Percentiles rank a stretch among this genome's conserved stretches.
Evolutionary conservation across 2,329 filamentous ascomycete species (phyloP).

Genomic region (Diplocarpon mali): DNA sequence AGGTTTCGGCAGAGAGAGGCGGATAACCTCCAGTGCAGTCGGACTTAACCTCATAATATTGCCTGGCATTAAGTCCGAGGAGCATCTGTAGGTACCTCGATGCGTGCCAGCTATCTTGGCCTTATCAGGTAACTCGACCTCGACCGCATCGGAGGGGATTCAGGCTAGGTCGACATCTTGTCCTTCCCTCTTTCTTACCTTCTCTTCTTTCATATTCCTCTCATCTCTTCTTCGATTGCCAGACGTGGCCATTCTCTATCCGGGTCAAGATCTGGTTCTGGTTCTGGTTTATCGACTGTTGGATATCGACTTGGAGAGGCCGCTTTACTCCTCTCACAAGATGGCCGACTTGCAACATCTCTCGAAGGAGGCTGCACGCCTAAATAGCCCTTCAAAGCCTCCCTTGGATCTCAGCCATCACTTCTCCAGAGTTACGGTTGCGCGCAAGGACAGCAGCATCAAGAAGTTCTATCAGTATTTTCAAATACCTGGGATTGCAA

Average conservation of each 20-base stretch:
- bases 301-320: neutral
- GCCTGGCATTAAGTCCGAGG: too few relatives aligned
- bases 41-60: too few relatives aligned
- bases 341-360: constrained; percentile 24
- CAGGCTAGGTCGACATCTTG: too few relatives aligned
- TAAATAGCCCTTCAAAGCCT: constrained; percentile 13
- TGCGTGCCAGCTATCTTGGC: too few relatives aligned
- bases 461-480: constrained; percentile 87
- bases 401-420: constrained; percentile 74
- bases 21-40: too few relatives aligned
- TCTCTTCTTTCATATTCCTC: neutral
- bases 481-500: constrained; percentile 47
- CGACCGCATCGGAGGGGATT: too few relatives aligned
- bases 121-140: too few relatives aligned
- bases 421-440: constrained; percentile 58
- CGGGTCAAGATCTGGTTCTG: neutral
- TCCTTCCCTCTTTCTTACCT: too few relatives aligned
- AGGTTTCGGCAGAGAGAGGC: too few relatives aligned
- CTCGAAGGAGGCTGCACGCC: constrained; percentile 7
- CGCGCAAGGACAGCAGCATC: constrained; percentile 52
- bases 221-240: neutral
- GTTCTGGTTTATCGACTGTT: neutral
- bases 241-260: neutral
- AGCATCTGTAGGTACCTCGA: too few relatives aligned
- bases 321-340: neutral